These are phyloP conservation scores for Saccharomyces hybrid DNA, from an alignment of 1,139 yeast genomes.

Conservation along the genomic window DNA sequence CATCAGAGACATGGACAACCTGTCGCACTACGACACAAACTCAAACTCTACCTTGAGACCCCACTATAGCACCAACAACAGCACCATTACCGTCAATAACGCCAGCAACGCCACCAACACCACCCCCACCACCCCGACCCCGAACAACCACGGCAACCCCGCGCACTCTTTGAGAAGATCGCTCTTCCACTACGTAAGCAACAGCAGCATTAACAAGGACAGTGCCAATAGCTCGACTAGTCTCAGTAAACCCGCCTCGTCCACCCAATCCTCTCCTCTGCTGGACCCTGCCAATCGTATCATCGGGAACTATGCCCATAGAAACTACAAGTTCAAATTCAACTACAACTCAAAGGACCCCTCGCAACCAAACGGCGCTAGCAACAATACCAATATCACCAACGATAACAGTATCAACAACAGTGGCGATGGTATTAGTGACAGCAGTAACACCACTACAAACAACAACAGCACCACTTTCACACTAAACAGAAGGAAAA, in stretches of 20 bases:
- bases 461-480: neutral
- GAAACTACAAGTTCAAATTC: conserved; percentile 30
- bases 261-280: neutral
- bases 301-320: conserved; percentile 23
- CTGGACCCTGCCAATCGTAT: conserved; percentile 13
- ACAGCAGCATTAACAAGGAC: conserved; percentile 5
- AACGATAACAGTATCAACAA: no score
- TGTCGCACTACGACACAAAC: conserved; percentile 8
- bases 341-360: conserved; percentile 18
- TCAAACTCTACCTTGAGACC: conserved; percentile 6
- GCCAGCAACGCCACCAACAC: conserved; percentile 5
- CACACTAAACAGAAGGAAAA: neutral
- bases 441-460: neutral
- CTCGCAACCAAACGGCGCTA: neutral
- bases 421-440: neutral
- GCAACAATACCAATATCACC: no score
- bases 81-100: conserved; percentile 5
- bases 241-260: neutral
- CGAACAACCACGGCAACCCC: neutral
- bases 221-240: neutral
- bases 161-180: conserved; percentile 20
- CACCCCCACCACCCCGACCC: neutral
- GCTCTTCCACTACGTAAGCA: conserved; percentile 18
- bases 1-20: conserved; percentile 22
- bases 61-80: conserved; percentile 3